Conservation (phyloP, 495 filamentous ascomycete genomes). For the Penicillium argentinense region DNA sequence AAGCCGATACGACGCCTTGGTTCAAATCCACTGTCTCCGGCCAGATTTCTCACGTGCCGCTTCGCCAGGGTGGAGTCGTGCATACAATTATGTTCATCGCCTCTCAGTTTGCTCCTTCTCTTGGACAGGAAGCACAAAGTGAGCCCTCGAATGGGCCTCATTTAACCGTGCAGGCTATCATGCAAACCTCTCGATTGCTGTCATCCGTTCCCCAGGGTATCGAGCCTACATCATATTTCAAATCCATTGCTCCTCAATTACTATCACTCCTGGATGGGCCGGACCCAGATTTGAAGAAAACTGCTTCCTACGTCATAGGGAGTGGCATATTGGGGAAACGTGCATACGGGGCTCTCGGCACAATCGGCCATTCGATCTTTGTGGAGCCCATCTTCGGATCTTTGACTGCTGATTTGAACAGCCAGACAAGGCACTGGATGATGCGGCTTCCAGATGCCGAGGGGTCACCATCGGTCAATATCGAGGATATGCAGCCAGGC, state of each 20-base stretch:
- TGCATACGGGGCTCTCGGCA: constrained; percentile 64
- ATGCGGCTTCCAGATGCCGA: constrained; percentile 7
- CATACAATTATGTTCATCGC: constrained; percentile 70
- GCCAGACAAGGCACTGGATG: constrained; percentile 27
- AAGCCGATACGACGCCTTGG: constrained; percentile 46
- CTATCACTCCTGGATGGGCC: constrained; percentile 64
- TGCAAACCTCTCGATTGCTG: constrained; percentile 62
- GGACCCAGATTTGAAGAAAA: constrained; percentile 62
- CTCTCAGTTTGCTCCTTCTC: constrained; percentile 53
- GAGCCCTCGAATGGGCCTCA: constrained; percentile 52
- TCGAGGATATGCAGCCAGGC: neutral
- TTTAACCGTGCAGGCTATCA: constrained; percentile 72
- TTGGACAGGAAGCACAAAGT: constrained; percentile 37
- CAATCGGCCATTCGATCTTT: constrained; percentile 68
- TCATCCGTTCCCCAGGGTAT: constrained; percentile 61
- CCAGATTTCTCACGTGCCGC: constrained; percentile 59
- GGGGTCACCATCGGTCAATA: neutral
- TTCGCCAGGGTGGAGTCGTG: constrained; percentile 64
- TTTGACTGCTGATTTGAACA: constrained; percentile 55
- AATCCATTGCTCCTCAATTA: constrained; percentile 64
- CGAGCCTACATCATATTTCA: constrained; percentile 58
- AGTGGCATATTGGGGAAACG: constrained; percentile 70
- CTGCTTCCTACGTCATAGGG: constrained; percentile 70
- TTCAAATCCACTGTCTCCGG: constrained; percentile 50
- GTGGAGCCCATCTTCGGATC: constrained; percentile 61